Conservation (phyloP, 345 rosid species). For the Rhodamnia argentea region DNA sequence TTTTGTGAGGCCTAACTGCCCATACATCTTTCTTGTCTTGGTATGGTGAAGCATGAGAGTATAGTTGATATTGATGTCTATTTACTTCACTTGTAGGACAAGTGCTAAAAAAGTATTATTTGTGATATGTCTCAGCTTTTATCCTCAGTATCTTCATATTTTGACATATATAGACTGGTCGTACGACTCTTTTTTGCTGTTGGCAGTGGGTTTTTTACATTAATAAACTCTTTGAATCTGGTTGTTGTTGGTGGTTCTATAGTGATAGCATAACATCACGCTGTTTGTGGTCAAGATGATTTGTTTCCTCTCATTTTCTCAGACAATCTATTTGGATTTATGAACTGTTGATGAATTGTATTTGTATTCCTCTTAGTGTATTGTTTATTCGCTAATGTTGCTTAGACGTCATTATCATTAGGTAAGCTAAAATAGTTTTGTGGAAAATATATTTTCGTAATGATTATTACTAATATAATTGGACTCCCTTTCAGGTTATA, state of each 20-base stretch:
- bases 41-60: not conserved
- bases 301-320: not conserved
- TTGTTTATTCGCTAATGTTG: not conserved
- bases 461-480: not conserved
- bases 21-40: not conserved
- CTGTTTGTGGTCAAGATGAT: not conserved
- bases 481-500: slow-evolving; percentile 38
- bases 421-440: not conserved
- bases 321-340: not conserved
- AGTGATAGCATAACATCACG: not conserved
- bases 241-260: not conserved
- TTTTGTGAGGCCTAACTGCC: not conserved
- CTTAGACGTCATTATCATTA: not conserved
- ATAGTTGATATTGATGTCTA: not conserved
- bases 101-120: not conserved
- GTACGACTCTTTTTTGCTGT: not conserved
- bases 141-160: not conserved
- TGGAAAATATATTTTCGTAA: not conserved
- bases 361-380: not conserved
- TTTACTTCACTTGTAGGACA: not conserved
- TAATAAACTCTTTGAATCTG: not conserved
- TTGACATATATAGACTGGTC: not conserved
- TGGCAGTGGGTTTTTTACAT: not conserved
- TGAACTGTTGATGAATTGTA: not conserved
- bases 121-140: not conserved